Evolutionary conservation across 306 rosid genomes (phyloP).

Genomic region (Vigna trinervia): DNA sequence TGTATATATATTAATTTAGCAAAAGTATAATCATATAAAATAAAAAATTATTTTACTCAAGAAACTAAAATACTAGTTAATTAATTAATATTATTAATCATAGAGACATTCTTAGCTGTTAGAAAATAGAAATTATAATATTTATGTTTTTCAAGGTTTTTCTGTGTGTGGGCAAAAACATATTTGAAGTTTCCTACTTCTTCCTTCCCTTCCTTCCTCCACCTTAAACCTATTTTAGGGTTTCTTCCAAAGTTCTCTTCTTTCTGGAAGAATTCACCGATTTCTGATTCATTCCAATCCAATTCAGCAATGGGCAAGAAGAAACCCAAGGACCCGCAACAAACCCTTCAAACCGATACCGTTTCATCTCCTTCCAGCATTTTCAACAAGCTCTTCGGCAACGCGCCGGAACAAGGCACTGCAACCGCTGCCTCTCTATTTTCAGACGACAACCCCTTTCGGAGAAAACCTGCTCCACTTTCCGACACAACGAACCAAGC

Average conservation of each 20-base stretch:
- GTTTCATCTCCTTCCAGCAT: slow-evolving; percentile 55
- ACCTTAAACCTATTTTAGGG: slow-evolving; percentile 34
- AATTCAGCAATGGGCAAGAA: slow-evolving; percentile 63
- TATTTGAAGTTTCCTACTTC: background rate
- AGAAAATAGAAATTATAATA: too few relatives aligned
- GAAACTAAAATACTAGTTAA: too few relatives aligned
- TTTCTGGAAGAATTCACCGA: background rate
- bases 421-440: slow-evolving; percentile 58
- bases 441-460: slow-evolving; percentile 75
- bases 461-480: slow-evolving; percentile 46
- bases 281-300: slow-evolving; percentile 9
- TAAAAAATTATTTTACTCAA: too few relatives aligned
- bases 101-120: too few relatives aligned
- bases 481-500: slow-evolving; percentile 9
- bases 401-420: slow-evolving; percentile 39
- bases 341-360: slow-evolving; percentile 41
- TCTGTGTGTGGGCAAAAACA: background rate
- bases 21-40: too few relatives aligned
- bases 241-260: background rate
- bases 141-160: too few relatives aligned
- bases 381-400: slow-evolving; percentile 66
- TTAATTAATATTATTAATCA: too few relatives aligned
- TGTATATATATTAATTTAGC: too few relatives aligned
- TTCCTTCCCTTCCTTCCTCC: background rate
- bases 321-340: slow-evolving; percentile 49